phyloP scores from a whole-genome alignment of 2,329 filamentous ascomycete genomes.

The Amylocarpus encephaloides region DNA sequence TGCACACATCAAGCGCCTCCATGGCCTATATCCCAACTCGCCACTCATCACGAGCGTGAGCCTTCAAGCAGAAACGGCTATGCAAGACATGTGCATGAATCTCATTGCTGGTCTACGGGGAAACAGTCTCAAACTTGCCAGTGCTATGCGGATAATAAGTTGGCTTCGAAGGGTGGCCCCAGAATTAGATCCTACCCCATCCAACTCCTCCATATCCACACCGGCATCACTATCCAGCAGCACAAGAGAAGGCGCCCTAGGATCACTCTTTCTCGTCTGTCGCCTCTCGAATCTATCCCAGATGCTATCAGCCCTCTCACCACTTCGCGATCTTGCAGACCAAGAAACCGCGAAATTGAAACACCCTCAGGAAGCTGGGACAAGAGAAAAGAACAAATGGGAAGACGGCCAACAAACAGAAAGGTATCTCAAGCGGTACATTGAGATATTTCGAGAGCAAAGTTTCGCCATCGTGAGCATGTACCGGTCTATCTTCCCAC shows the following conservation, averaged over 20 bases:
- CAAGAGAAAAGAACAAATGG: constrained; percentile 37
- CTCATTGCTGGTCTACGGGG: constrained; percentile 71
- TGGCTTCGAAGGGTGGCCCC: constrained; percentile 85
- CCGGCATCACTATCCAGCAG: constrained; percentile 15
- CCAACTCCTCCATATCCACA: constrained; percentile 15
- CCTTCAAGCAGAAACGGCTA: constrained; percentile 74
- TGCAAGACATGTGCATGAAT: constrained; percentile 81
- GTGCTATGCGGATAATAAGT: constrained; percentile 82
- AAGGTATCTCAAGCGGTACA: constrained; percentile 86
- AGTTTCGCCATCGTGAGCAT: constrained; percentile 94
- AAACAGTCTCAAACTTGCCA: constrained; percentile 78
- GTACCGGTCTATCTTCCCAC: constrained; percentile 82
- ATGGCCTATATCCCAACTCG: constrained; percentile 75
- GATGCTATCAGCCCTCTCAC: constrained; percentile 77
- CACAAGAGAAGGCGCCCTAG: constrained; percentile 60
- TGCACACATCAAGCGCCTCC: constrained; percentile 83
- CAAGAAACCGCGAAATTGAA: constrained; percentile 55
- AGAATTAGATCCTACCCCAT: constrained; percentile 54
- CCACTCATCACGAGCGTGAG: constrained; percentile 67
- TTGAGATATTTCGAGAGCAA: constrained; percentile 96
- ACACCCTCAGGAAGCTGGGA: neutral
- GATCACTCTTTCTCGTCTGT: constrained; percentile 81
- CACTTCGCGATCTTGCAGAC: constrained; percentile 81
- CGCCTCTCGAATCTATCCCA: constrained; percentile 71
- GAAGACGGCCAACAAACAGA: constrained; percentile 85